phyloP scores from a whole-genome alignment of 179 eudicot genomes.

The Vitellaria paradoxa region DNA sequence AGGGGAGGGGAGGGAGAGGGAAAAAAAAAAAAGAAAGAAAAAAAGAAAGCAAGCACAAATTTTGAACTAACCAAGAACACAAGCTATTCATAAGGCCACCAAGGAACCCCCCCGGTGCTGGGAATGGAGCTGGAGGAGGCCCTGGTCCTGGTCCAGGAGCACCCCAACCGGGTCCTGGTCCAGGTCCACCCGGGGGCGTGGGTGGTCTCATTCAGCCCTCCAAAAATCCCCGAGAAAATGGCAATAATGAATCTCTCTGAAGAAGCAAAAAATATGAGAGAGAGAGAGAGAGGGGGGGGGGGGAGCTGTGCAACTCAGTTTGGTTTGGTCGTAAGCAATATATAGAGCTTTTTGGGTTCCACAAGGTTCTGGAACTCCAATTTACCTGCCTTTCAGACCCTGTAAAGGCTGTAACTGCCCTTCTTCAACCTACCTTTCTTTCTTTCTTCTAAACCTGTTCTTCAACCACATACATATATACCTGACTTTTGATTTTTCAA shows the following conservation, averaged over 20 bases:
- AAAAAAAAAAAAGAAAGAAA: too few relatives aligned
- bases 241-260: not conserved
- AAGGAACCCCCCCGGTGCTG: slow-evolving; percentile 10
- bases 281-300: not conserved
- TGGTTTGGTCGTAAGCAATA: not conserved
- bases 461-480: not conserved
- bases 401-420: not conserved
- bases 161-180: slow-evolving; percentile 17
- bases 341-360: not conserved
- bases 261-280: not conserved
- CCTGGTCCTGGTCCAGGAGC: slow-evolving; percentile 4
- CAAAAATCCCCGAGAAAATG: not conserved
- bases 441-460: not conserved
- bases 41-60: too few relatives aligned
- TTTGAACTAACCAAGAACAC: slow-evolving; percentile 18
- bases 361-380: slow-evolving; percentile 7
- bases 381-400: slow-evolving; percentile 18
- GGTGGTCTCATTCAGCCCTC: slow-evolving; percentile 15
- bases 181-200: slow-evolving; percentile 12
- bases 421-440: slow-evolving; percentile 15
- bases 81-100: slow-evolving; percentile 4
- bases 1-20: too few relatives aligned
- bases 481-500: too few relatives aligned
- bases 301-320: not conserved
- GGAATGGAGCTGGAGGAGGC: slow-evolving; percentile 15